Base-by-base conservation (phyloP, 2,329 filamentous ascomycete species). In the Tolypocladium cylindrosporum region DNA sequence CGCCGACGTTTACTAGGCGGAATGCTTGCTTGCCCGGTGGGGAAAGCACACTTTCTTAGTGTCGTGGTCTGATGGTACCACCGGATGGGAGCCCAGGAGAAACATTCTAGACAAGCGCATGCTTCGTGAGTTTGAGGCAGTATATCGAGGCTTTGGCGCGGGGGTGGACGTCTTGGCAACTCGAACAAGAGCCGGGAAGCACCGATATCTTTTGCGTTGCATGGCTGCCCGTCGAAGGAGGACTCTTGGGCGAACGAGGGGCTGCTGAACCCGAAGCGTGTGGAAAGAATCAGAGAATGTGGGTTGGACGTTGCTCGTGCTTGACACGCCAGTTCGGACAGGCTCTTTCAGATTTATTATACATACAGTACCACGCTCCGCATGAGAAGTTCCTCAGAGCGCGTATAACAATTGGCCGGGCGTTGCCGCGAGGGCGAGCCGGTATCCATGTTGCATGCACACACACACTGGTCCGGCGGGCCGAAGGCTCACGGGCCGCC, bases 171-270 rank as follows among this genome's bases (percentile, higher is more conserved):
- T 60, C 54, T 37, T 60, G 27, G 31, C 19, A 54, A 41, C 43
- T 34, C 56, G 56, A 55, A 27, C 2, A 36, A 58, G 27, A 42
- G 42, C 48, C 24, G 36, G 55, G 2, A 57, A 56, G 37, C 27
- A 13, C 34, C 54, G 53, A 36, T 54, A 43, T 55, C 59, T 56
- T 43, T 52, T 60, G 41, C 54, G 50, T 55, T 60, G 40, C 54
- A 60, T 55, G 52, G 59, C 31, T 52, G 57, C n/a, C 59, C 59
- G 42, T 48, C 39, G n/a, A 36, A 52, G 21, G 59, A 58, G 55
- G 51, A 58, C 43, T 43, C 51, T 36, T 60, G 31, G 58, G 60
- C 54, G 19, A 48, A 56, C 21, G 54, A 55, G 37, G 42, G 51
- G 16, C 43, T 58, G 45, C 42, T 55, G 27, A 52, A 36, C n/a